These are phyloP conservation scores for Zelopaecilomyces penicillatus DNA, from an alignment of 2,329 filamentous ascomycete genomes.

Conservation along the genomic window DNA sequence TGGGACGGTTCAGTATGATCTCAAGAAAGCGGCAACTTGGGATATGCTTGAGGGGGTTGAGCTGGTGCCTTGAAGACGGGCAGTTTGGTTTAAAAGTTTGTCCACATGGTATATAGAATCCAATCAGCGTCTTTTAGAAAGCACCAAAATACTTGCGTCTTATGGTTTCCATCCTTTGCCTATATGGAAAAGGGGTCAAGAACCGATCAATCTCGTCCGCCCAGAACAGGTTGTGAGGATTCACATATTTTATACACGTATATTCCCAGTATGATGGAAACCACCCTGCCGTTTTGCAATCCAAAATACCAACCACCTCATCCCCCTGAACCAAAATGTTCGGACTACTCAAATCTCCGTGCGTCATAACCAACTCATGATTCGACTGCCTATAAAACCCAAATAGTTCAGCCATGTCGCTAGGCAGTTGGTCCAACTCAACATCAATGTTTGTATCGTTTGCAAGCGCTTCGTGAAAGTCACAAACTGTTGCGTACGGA, in stretches of 20 bases:
- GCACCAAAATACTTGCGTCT: no score
- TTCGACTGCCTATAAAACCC: conserved; percentile 12
- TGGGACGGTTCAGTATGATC: conserved; percentile 22
- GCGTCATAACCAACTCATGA: conserved; percentile 29
- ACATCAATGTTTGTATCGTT: neutral
- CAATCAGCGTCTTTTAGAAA: no score
- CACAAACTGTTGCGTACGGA: conserved; percentile 17
- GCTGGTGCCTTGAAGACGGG: conserved; percentile 3
- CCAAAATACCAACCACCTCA: conserved; percentile 33
- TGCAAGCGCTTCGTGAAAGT: conserved; percentile 18
- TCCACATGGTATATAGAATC: no score
- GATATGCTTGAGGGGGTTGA: conserved; percentile 24
- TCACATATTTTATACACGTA: neutral
- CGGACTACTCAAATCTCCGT: conserved; percentile 33
- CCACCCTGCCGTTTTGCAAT: conserved; percentile 26
- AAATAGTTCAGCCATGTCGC: conserved; percentile 11
- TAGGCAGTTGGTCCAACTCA: neutral
- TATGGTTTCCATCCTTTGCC: no score
- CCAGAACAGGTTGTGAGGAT: no score
- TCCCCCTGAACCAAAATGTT: conserved; percentile 35
- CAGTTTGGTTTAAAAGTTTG: no score
- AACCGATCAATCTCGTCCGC: no score
- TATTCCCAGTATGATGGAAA: conserved; percentile 27
- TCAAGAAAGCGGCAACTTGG: conserved; percentile 24
- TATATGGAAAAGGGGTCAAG: no score